Conservation (phyloP, 2,329 filamentous ascomycete species). For the Paracoccidioides lutzii region DNA sequence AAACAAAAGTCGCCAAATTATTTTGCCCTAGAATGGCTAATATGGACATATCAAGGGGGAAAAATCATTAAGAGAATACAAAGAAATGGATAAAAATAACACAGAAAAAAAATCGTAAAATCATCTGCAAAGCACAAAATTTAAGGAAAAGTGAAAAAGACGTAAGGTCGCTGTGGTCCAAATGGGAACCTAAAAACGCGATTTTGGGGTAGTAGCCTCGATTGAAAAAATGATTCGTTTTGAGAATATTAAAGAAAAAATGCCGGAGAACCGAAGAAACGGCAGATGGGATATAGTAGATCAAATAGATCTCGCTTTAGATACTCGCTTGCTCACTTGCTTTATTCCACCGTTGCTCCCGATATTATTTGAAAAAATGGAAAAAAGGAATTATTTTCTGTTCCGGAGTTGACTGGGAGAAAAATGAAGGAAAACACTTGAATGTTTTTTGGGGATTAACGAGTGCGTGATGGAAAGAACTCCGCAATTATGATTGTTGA, state of each 20-base stretch:
- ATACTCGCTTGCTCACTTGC: conserved; percentile 1
- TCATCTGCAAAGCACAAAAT: not conserved
- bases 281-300: conserved; percentile 4
- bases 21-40: not conserved
- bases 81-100: not conserved
- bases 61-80: not conserved
- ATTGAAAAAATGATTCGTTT: not conserved
- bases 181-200: not conserved
- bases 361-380: not conserved
- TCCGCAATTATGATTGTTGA: too few relatives aligned
- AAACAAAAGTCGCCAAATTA: not conserved
- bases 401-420: not conserved
- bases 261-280: conserved; percentile 12
- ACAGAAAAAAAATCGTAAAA: conserved; percentile 2
- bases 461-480: too few relatives aligned
- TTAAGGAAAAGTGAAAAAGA: not conserved
- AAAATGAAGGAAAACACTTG: too few relatives aligned
- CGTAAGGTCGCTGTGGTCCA: not conserved
- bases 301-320: not conserved
- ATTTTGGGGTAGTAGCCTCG: not conserved
- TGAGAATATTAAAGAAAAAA: conserved; percentile 2
- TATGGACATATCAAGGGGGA: not conserved
- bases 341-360: not conserved
- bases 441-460: too few relatives aligned
- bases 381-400: not conserved